Evolutionary conservation across 2,329 filamentous ascomycete genomes (phyloP), one percentile per base, ranked within the genome.

Genomic region (Hymenoscyphus linearis): DNA sequence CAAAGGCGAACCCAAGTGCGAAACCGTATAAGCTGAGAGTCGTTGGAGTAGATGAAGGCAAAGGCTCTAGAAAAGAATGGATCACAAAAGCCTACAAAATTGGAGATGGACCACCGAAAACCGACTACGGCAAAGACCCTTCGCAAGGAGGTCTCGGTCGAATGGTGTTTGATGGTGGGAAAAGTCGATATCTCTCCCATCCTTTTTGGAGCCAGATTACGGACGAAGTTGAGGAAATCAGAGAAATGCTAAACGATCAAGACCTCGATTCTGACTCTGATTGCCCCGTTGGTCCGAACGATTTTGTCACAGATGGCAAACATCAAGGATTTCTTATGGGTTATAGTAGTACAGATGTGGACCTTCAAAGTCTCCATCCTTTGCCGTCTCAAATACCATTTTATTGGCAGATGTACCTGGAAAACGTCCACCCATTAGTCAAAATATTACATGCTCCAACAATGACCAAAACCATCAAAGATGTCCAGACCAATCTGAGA

Each of bases 121-220:
- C 65, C 13, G 55, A 59, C 9, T 68, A 62, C 44, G 57, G 57
- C 4, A 71, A 76, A 2, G 77, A 80, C 68, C 82, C 76, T 52
- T 78, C 84, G 59, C 87, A 63, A 16, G 44, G 31, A 16, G 65
- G 66, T 22, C 89, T 73, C 87, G 72, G 89, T 2, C 79, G 88
- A 35, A 74, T 93, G 58, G 86, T 92, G 0, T 76, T 91, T 37
- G 87, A 88, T 64, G 87, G 91, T 62, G 80, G 80, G 60, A 84
- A 83, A 62, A 86, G 84, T 60, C 79, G 87, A 71, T 93, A 92
- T 71, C 84, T 93, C 66, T 90, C 87, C 75, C 90, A 85, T 72
- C 87, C 84, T 6, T 90, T 92, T 69, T 91, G 88, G 88, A 66
- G 87, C 22, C 89, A 84, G 64, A 79, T 93, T 57, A 89, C 86